Conservation (phyloP, 768 basidiomycete species). For the Podaxis sp. region DNA sequence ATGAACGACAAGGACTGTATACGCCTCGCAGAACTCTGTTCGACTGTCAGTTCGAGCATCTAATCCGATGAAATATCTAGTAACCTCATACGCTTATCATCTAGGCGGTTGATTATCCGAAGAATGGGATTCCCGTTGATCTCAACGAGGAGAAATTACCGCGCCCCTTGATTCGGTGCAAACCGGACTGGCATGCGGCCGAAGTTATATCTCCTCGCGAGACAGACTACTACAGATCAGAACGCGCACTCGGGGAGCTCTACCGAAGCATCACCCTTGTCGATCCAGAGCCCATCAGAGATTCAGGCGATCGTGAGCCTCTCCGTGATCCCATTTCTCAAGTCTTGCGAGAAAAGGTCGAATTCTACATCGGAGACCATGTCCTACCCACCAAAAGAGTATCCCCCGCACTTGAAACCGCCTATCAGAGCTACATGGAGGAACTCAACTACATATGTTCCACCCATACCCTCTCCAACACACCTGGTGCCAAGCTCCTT, state of each 20-base stretch:
- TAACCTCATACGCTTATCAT: constrained; percentile 16
- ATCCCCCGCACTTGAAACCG: constrained; percentile 28
- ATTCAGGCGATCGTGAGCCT: constrained; percentile 18
- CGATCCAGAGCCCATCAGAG: constrained; percentile 30
- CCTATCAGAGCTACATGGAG: constrained; percentile 56
- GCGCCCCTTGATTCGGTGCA: constrained; percentile 55
- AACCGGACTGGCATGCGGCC: constrained; percentile 78
- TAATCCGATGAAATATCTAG: not conserved
- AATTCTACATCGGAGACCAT: constrained; percentile 26
- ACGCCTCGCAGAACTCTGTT: constrained; percentile 60
- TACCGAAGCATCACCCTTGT: constrained; percentile 61
- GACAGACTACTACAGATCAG: constrained; percentile 71
- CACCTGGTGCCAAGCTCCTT: constrained; percentile 51
- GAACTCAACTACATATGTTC: constrained; percentile 72
- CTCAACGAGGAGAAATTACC: constrained; percentile 48
- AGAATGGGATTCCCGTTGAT: constrained; percentile 69
- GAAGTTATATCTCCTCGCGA: constrained; percentile 53
- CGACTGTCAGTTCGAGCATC: constrained; percentile 32
- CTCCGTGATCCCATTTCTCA: constrained; percentile 40
- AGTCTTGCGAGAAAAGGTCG: constrained; percentile 30
- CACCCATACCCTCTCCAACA: constrained; percentile 64
- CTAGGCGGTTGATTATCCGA: constrained; percentile 79
- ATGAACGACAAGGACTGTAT: constrained; percentile 58
- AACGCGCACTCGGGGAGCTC: constrained; percentile 67
- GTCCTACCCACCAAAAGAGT: constrained; percentile 17